Evolutionary conservation across 2,329 filamentous ascomycete genomes (phyloP).

Genomic region (Aspergillus amoenus): DNA sequence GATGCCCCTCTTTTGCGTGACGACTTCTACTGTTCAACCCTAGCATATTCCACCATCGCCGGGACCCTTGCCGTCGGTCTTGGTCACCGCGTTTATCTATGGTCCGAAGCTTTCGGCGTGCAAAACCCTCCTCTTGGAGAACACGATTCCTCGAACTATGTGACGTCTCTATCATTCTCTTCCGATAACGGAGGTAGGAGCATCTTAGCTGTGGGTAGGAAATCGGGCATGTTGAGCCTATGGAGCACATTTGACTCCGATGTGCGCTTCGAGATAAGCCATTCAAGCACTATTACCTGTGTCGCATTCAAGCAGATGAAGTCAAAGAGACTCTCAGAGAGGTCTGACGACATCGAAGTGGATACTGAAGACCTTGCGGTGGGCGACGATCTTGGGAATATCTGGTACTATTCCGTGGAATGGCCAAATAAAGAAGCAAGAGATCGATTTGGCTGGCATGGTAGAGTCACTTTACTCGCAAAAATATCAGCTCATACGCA

Average conservation of each 20-base stretch:
- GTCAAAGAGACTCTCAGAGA: slow-evolving; percentile 51
- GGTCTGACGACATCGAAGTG: slow-evolving; percentile 52
- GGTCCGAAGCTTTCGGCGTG: slow-evolving; percentile 76
- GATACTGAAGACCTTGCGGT: slow-evolving; percentile 80
- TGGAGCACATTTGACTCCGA: slow-evolving; percentile 68
- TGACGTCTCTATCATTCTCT: slow-evolving; percentile 90
- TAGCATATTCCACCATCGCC: slow-evolving; percentile 77
- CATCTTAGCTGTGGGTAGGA: slow-evolving; percentile 82
- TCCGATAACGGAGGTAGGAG: slow-evolving; percentile 71
- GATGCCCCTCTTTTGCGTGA: slow-evolving; percentile 87
- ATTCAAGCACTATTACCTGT: slow-evolving; percentile 72
- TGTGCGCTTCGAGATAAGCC: slow-evolving; percentile 72
- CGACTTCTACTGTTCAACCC: slow-evolving; percentile 90
- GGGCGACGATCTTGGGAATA: slow-evolving; percentile 76
- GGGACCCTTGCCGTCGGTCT: slow-evolving; percentile 82
- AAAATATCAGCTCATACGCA: slow-evolving; percentile 78
- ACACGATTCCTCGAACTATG: slow-evolving; percentile 49
- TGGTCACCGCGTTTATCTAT: slow-evolving; percentile 76
- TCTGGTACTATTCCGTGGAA: slow-evolving; percentile 88
- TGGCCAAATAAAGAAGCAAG: slow-evolving; percentile 63
- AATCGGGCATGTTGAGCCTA: slow-evolving; percentile 71
- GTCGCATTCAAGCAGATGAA: slow-evolving; percentile 74
- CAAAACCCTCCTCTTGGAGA: slow-evolving; percentile 58
- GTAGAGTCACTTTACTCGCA: slow-evolving; percentile 73
- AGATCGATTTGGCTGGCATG: slow-evolving; percentile 73